These are phyloP conservation scores for Botryosphaeria dothidea DNA, from an alignment of 2,329 filamentous ascomycete genomes.

Conservation along the genomic window DNA sequence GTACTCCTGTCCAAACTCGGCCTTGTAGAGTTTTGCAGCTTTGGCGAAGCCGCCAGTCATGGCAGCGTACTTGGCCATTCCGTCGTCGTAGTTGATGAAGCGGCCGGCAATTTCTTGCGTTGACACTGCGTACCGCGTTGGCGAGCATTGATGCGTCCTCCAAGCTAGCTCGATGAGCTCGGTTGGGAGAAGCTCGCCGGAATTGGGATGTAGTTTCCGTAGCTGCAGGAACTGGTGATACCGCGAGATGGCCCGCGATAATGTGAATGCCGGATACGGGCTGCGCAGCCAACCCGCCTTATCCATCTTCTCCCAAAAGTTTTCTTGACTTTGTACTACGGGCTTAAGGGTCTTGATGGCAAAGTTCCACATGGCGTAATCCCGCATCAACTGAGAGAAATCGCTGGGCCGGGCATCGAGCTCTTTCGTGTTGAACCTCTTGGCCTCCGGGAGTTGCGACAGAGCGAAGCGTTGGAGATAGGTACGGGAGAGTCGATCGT, in stretches of 20 bases:
- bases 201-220: slow-evolving; percentile 30
- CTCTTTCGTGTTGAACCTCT: slow-evolving; percentile 1
- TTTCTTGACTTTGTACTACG: slow-evolving; percentile 40
- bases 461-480: slow-evolving; percentile 11
- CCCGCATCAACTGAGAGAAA: slow-evolving; percentile 13
- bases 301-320: slow-evolving; percentile 47
- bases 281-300: slow-evolving; percentile 42
- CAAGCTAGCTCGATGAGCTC: slow-evolving; percentile 47
- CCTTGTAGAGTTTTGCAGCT: slow-evolving; percentile 32
- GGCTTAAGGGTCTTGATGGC: slow-evolving; percentile 27
- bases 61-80: slow-evolving; percentile 27
- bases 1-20: slow-evolving; percentile 40
- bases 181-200: slow-evolving; percentile 40
- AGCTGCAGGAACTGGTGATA: slow-evolving; percentile 44
- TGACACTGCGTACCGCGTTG: slow-evolving; percentile 28
- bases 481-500: slow-evolving; percentile 13
- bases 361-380: slow-evolving; percentile 8
- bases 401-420: slow-evolving; percentile 12
- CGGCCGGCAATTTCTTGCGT: slow-evolving; percentile 23
- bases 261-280: slow-evolving; percentile 36
- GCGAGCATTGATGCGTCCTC: slow-evolving; percentile 47
- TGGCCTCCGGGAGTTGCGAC: slow-evolving; percentile 1
- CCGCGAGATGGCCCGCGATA: slow-evolving; percentile 37
- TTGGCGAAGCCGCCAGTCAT: slow-evolving; percentile 31
- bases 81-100: slow-evolving; percentile 45